These are phyloP conservation scores for Agastache rugosa DNA, from an alignment of 257 asterid genomes.

Conservation along the genomic window DNA sequence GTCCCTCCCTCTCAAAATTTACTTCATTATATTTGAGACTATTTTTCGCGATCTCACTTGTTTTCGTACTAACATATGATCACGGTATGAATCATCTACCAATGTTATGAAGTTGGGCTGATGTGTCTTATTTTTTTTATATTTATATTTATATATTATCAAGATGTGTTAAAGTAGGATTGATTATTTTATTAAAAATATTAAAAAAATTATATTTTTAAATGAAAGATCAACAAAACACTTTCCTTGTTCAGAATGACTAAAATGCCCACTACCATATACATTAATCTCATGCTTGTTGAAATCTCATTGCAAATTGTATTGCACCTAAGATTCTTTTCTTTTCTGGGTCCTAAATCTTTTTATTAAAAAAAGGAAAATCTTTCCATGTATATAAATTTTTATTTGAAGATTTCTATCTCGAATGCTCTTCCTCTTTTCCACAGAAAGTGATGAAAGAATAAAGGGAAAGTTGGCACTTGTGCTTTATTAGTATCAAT, in stretches of 20 bases:
- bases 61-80: too few relatives aligned
- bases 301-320: background rate
- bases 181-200: too few relatives aligned
- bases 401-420: conserved; percentile 17
- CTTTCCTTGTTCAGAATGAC: background rate
- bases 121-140: too few relatives aligned
- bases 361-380: background rate
- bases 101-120: too few relatives aligned
- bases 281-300: background rate
- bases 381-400: background rate
- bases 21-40: too few relatives aligned
- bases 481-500: conserved; percentile 22
- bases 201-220: background rate
- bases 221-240: background rate
- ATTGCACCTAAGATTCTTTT: conserved; percentile 31
- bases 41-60: too few relatives aligned
- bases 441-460: conserved; percentile 32
- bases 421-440: conserved; percentile 10
- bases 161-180: too few relatives aligned
- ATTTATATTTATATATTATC: too few relatives aligned
- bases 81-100: too few relatives aligned
- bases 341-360: conserved; percentile 25
- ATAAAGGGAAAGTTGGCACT: conserved; percentile 23
- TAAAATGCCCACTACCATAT: background rate
- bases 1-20: too few relatives aligned